Base-by-base conservation (phyloP, 768 basidiomycete genomes). In the Collybia nuda region DNA sequence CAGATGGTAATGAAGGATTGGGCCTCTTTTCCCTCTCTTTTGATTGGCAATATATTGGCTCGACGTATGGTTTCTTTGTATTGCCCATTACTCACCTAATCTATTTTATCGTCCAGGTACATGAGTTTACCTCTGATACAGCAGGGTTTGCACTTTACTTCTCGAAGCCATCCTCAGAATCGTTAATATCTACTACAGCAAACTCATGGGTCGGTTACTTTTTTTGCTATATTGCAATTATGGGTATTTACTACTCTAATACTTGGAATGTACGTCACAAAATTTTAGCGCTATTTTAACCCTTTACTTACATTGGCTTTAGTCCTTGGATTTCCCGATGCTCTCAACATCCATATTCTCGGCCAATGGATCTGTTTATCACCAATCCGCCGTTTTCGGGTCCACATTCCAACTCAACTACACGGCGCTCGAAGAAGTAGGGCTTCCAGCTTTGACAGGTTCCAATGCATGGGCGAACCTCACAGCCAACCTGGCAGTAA, bases 31-130 rank as follows among this genome's bases (percentile, higher is more conserved):
- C 77, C 28, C 50, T 88, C 37, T 80, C 80, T n/a, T 76, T 87
- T 40, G 86, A 87, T 56, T 88, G 83, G 83, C 81, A 84, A 52
- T 83, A 83, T 55, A 81, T 85, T 53, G 76, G 76, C 0, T 80
- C 81, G 14, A 32, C 23, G 67, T 75, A 56, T 22, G 66, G 56
- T 36, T 40, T 41, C 29, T 39, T 40, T 41, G 32, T 24, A 28
- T 19, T 17, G 35, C 23, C 19, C n/a, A 2, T 14, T 11, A 15
- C 29, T 50, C 11, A 50, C 40, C 24, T 26, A 32, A 11, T 32
- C 32, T 32, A 5, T 3, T 11, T 5, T 6, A 28, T 44, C 2
- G 26, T 22, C 14, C 48, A 74, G 73, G n/a, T 77, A 59, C 48
- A 76, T 81, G 79, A 79, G 76, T 51, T 64, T 71, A 23, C 82